Evolutionary conservation across 192 early-diverging fungal species (phyloP).

Genomic region (Allomyces javanicus): DNA sequence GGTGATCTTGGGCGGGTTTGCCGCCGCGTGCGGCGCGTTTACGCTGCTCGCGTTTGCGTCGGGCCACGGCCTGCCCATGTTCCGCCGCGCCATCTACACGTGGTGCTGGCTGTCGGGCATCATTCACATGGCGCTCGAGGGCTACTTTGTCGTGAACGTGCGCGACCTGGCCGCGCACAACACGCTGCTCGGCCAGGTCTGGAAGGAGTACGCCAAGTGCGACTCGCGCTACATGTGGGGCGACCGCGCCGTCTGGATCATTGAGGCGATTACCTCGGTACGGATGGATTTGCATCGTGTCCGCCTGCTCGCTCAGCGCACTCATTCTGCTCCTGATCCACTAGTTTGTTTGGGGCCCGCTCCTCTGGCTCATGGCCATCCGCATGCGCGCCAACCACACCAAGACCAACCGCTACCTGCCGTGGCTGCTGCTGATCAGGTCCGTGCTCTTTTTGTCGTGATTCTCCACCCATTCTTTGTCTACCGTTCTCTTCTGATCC

Average conservation of each 20-base stretch:
- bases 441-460: background rate
- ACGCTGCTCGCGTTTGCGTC: background rate
- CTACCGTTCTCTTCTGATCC: background rate
- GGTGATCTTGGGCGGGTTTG: slow-evolving; percentile 4
- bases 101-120: slow-evolving; percentile 71
- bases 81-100: slow-evolving; percentile 34
- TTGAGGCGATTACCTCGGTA: slow-evolving; percentile 58
- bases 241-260: slow-evolving; percentile 61
- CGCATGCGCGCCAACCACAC: slow-evolving; percentile 11
- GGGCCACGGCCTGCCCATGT: background rate
- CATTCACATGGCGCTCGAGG: slow-evolving; percentile 69
- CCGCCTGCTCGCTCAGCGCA: no score
- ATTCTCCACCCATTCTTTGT: background rate
- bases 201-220: slow-evolving; percentile 77
- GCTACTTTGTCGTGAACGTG: slow-evolving; percentile 61
- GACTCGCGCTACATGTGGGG: slow-evolving; percentile 75
- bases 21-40: slow-evolving; percentile 1
- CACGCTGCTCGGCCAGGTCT: slow-evolving; percentile 47
- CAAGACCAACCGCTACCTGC: slow-evolving; percentile 20
- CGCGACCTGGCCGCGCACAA: slow-evolving; percentile 41
- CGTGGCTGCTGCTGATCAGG: slow-evolving; percentile 23
- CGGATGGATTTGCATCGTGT: slow-evolving; percentile 24
- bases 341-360: slow-evolving; percentile 24
- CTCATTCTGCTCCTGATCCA: background rate
- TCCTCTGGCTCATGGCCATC: slow-evolving; percentile 13